Evolutionary conservation across 164 flowering plant genomes (phyloP).

Genomic region (Amborella trichopoda): DNA sequence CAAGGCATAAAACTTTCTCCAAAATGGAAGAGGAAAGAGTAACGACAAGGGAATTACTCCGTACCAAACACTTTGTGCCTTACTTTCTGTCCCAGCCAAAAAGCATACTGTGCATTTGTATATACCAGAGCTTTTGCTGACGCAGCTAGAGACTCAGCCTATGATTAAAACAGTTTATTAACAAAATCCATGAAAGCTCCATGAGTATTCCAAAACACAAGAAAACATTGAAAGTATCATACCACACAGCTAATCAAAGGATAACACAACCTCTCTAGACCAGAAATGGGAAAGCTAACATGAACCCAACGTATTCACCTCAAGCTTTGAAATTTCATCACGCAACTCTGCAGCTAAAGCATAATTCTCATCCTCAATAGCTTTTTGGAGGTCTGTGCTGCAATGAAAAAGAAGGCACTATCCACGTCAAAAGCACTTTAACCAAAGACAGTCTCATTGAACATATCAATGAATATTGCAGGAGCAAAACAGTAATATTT

Average conservation of each 20-base stretch:
- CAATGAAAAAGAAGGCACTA: slow-evolving; percentile 12
- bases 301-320: too few relatives aligned
- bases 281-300: too few relatives aligned
- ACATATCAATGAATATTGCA: too few relatives aligned
- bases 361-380: slow-evolving; percentile 73
- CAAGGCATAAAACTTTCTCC: too few relatives aligned
- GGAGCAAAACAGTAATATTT: too few relatives aligned
- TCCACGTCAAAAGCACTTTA: too few relatives aligned
- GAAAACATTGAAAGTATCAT: not conserved
- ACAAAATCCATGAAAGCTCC: slow-evolving; percentile 1
- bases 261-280: too few relatives aligned
- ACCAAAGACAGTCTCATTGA: too few relatives aligned
- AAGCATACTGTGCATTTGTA: slow-evolving; percentile 57
- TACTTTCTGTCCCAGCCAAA: slow-evolving; percentile 91
- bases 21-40: too few relatives aligned
- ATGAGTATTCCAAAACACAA: not conserved
- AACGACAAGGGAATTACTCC: too few relatives aligned
- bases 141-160: slow-evolving; percentile 69
- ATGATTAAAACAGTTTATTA: not conserved
- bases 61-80: slow-evolving; percentile 84
- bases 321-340: slow-evolving; percentile 65
- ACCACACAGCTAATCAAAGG: too few relatives aligned
- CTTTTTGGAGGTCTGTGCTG: slow-evolving; percentile 84
- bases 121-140: slow-evolving; percentile 69
- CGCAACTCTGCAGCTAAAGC: slow-evolving; percentile 72